Base-by-base conservation (phyloP, 805 yeast species). In the Starmerella cellae region DNA sequence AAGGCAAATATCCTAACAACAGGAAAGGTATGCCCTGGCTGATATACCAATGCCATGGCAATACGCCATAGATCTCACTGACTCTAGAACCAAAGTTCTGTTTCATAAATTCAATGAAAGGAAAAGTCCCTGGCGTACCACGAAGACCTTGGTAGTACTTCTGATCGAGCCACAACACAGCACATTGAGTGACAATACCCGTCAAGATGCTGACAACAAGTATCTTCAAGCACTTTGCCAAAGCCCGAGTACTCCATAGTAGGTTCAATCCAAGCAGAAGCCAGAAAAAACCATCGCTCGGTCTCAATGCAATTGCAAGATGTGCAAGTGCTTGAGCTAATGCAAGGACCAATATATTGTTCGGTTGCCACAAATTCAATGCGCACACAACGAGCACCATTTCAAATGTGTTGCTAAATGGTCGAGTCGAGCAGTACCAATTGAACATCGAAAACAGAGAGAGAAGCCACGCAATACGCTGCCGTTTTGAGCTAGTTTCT, bases 211-310 rank as follows among this genome's bases (percentile, higher is more conserved):
- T 38, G 18, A 24, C 10, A 2, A 33, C n/a, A 5, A 21, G 23
- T 3, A 38, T 2, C 5, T 2, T 3, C 20, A 41, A 3, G 17
- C 33, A 22, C 14, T 20, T 13, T 3, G 21, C 14, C 41, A 40
- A 37, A 3, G 27, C 16, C 5, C 35, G 42, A 9, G 43, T 32
- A 2, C 44, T 26, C 13, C 35, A 18, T 37, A 61, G 41, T 36
- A 55, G 42, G 22, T 47, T 33, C 0, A 58, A 30, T 0, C 91
- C 94, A 19, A 82, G 59, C 22, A 68, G 62, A 0, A 69, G 26
- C 98, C 98, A 91, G 3, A 85, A 62, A 1, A 87, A 53, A 0
- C 69, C 79, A 57, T 82, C 85, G 0, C 94, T 83, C 0, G 98
- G 97, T 44, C 98, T 67, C 6, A 84, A 71, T 0, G 84, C 62